phyloP scores from a whole-genome alignment of 257 asterid species.

The Solanum clarkiae region DNA sequence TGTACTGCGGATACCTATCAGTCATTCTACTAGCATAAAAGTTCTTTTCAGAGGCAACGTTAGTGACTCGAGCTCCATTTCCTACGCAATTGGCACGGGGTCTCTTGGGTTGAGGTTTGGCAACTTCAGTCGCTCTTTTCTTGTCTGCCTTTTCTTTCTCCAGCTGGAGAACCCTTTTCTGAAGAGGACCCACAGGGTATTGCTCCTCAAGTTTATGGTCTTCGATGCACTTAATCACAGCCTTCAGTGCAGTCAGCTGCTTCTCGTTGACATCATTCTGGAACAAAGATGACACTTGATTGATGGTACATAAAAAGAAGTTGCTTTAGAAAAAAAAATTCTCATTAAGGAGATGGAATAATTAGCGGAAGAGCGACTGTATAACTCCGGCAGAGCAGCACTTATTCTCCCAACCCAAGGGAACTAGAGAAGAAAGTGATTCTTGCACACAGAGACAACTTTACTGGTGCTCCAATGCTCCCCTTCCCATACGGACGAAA shows the following conservation, averaged over 20 bases:
- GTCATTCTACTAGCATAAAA: constrained; percentile 25
- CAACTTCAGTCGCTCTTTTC: constrained; percentile 90
- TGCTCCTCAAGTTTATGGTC: constrained; percentile 73
- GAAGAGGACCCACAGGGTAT: constrained; percentile 74
- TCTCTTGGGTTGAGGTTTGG: constrained; percentile 90
- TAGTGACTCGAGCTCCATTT: constrained; percentile 49
- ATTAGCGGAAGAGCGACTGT: neutral
- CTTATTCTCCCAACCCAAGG: neutral
- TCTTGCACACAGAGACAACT: neutral
- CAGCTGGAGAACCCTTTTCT: constrained; percentile 58
- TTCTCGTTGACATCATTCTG: constrained; percentile 78
- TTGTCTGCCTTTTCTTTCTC: constrained; percentile 97
- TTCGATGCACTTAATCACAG: constrained; percentile 80
- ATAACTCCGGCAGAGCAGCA: neutral
- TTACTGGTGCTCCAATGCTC: neutral
- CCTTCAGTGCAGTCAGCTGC: constrained; percentile 82
- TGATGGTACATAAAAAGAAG: neutral
- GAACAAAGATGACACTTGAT: neutral
- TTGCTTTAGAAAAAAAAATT: neutral
- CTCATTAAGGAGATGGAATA: neutral
- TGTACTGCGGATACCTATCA: constrained; percentile 76
- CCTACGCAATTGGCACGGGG: constrained; percentile 74
- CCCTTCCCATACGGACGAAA: neutral
- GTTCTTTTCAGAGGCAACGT: constrained; percentile 51
- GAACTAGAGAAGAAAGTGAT: neutral